Conservation (phyloP, 257 asterid genomes). For the Solanum paucissectum region DNA sequence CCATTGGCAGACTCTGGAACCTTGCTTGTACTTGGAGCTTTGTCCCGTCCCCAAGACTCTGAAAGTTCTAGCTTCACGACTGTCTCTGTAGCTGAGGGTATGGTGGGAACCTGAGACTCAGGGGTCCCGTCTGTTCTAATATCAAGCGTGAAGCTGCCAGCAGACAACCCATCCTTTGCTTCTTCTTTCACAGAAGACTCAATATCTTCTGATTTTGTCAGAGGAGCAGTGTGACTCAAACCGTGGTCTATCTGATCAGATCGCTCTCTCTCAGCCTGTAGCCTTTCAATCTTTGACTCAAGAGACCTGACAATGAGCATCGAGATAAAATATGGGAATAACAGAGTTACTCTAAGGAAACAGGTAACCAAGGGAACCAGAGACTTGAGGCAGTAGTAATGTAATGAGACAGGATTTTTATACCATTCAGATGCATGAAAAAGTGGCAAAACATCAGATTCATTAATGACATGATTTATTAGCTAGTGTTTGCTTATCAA, state of each 20-base stretch:
- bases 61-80: conserved; percentile 26
- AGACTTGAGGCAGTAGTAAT: not conserved
- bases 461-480: not conserved
- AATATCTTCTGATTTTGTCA: conserved; percentile 39
- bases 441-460: not conserved
- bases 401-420: not conserved
- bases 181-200: conserved; percentile 39
- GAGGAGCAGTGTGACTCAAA: conserved; percentile 22
- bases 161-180: conserved; percentile 56
- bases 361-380: not conserved
- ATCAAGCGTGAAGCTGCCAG: conserved; percentile 69
- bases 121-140: conserved; percentile 29
- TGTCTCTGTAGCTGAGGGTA: conserved; percentile 6
- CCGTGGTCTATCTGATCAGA: conserved; percentile 24
- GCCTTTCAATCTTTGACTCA: conserved; percentile 46
- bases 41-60: conserved; percentile 24
- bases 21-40: conserved; percentile 8
- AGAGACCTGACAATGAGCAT: conserved; percentile 44
- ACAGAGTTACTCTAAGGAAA: not conserved
- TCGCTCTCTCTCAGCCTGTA: conserved; percentile 38
- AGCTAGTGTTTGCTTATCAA: not conserved
- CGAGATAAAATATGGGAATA: not conserved
- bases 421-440: not conserved
- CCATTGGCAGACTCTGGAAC: conserved; percentile 15
- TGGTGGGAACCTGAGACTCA: conserved; percentile 20